Base-by-base conservation (phyloP, 306 rosid genomes). In the Luffa acutangula region DNA sequence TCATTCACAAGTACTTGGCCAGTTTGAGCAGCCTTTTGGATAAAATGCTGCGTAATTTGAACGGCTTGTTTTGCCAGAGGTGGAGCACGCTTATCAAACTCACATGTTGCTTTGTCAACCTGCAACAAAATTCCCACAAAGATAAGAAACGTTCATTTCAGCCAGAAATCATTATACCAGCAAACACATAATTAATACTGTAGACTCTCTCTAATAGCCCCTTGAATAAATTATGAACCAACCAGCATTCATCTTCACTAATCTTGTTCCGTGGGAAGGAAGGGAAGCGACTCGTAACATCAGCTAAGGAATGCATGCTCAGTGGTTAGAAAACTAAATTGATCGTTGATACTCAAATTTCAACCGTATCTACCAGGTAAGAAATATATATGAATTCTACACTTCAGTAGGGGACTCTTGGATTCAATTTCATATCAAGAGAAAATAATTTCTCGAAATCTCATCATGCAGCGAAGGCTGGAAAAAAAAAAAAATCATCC, bases 21-120 rank as follows among this genome's bases (percentile, higher is more conserved):
- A 33, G 83, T 88, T 8, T 82, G 51, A 20, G 82, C 25, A 37
- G 81, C 82, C 76, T 81, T 84, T 49, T 73, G 84, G 66, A 86
- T 53, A n/a, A 87, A 80, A 81, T 8, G 7, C 56, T 83, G 89
- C 2, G 87, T 10, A 66, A 46, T 62, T 74, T 66, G n/a, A 0
- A 57, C 92, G 46, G 85, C 83, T 25, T 81, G 82, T 85, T 89
- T 92, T 8, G 90, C 96, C 46, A 85, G 67, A 4, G 80, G 51
- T 48, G 98, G 97, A 57, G 97, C 89, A 75, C 88, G 89, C 82
- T 86, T 85, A 66, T 85, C 82, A 75, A 92, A 86, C 80, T 86
- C 87, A 58, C 79, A 48, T 2, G 83, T 78, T 6, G 85, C 92
- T 77, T 74, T 84, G 75, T 92, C 95, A 43, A 92, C 92, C 98